Percentiles rank a stretch among this genome's conserved stretches.
These are phyloP conservation scores for Venustampulla echinocandica DNA, from an alignment of 495 filamentous ascomycete genomes.

Conservation along the genomic window DNA sequence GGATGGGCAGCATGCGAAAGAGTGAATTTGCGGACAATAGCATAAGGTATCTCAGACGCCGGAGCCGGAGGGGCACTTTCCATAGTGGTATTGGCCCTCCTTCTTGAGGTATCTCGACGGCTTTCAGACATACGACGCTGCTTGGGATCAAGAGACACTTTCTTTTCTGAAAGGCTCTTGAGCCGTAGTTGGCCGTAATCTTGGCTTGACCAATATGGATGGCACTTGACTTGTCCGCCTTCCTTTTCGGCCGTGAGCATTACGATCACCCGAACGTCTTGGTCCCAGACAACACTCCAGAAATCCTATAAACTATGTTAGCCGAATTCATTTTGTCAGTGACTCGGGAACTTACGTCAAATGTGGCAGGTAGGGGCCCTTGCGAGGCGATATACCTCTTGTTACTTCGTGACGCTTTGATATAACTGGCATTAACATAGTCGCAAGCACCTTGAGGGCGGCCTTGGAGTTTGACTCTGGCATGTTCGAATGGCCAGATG, in stretches of 20 bases:
- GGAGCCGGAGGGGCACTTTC: constrained; percentile 23
- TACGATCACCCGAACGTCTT: constrained; percentile 87
- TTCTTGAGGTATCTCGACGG: constrained; percentile 24
- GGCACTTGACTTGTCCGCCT: constrained; percentile 89
- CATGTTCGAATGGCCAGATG: constrained; percentile 94
- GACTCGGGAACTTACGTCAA: constrained; percentile 36
- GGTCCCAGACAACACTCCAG: constrained; percentile 95
- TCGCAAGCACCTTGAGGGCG: constrained; percentile 69
- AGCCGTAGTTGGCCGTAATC: constrained; percentile 75
- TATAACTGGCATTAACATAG: constrained; percentile 90
- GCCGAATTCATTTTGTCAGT: constrained; percentile 13
- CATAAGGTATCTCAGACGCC: constrained; percentile 54
- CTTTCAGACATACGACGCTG: constrained; percentile 23
- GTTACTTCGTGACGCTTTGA: constrained; percentile 67
- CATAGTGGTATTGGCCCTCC: constrained; percentile 36
- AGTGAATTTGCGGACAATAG: constrained; percentile 80
- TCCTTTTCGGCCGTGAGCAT: constrained; percentile 95
- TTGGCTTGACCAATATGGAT: constrained; percentile 81
- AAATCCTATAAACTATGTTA: constrained; percentile 74
- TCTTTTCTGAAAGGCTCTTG: constrained; percentile 68
- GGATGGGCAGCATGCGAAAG: constrained; percentile 68
- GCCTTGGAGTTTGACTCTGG: constrained; percentile 70
- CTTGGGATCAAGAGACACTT: constrained; percentile 62
- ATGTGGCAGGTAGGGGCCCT: constrained; percentile 86
- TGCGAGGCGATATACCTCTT: constrained; percentile 95